Evolutionary conservation across 179 eudicot species (phyloP).

Genomic region (Vitellaria paradoxa): DNA sequence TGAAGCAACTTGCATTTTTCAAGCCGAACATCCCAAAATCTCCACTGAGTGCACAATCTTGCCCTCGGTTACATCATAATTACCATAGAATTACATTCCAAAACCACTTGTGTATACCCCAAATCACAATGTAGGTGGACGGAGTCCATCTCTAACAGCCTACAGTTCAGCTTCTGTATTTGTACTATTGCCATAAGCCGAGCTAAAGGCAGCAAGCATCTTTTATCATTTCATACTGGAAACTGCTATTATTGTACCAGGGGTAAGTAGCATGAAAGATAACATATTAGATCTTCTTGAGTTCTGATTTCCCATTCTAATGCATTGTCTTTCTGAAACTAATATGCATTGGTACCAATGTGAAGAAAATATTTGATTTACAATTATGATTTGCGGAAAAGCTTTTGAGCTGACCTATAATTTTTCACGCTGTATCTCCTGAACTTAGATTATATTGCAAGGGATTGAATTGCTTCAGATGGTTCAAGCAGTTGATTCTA

Average conservation of each 20-base stretch:
- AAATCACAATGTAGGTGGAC: no score
- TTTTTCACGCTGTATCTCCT: background rate
- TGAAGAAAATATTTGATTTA: background rate
- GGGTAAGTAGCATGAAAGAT: background rate
- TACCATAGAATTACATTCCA: no score
- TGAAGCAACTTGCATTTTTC: no score
- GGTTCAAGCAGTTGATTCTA: slow-evolving; percentile 47
- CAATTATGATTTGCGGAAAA: background rate
- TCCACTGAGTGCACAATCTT: no score
- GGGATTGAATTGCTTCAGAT: slow-evolving; percentile 25
- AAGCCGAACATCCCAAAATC: no score
- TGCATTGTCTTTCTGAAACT: background rate
- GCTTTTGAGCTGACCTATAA: background rate
- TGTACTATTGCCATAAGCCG: no score
- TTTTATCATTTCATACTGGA: background rate
- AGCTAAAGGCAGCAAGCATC: no score
- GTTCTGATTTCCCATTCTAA: background rate
- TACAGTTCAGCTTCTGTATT: no score
- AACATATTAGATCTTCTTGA: background rate
- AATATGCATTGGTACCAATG: background rate
- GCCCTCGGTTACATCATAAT: no score
- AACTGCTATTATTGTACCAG: no score
- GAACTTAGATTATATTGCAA: background rate
- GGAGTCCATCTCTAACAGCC: no score
- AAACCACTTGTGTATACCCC: no score